Percentiles rank a stretch among this genome's conserved stretches.
phyloP scores from a whole-genome alignment of 805 yeast genomes.

The Limtongozyma cylindracea region DNA sequence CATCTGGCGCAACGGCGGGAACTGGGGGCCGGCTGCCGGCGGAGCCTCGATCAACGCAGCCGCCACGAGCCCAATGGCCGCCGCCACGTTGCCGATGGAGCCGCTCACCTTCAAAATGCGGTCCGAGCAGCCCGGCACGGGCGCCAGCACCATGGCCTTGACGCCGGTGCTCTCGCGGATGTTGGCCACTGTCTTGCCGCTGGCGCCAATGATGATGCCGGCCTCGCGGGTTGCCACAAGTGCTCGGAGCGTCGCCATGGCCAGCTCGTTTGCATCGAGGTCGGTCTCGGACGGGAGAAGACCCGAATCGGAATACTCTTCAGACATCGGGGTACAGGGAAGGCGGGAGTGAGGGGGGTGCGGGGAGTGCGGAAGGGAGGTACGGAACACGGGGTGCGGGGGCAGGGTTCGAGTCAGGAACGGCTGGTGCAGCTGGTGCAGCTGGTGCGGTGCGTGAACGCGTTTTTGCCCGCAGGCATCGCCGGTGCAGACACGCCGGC shows the following conservation, averaged over 20 bases:
- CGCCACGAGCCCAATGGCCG: slow-evolving; percentile 47
- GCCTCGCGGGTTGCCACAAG: slow-evolving; percentile 70
- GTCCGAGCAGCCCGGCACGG: slow-evolving; percentile 59
- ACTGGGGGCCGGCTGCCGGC: slow-evolving; percentile 33
- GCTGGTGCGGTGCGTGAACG: too few relatives aligned
- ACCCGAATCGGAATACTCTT: too few relatives aligned
- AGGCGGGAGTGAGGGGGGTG: too few relatives aligned
- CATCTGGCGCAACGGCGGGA: slow-evolving; percentile 22
- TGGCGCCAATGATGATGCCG: slow-evolving; percentile 74
- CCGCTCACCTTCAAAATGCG: slow-evolving; percentile 66
- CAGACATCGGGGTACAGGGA: too few relatives aligned
- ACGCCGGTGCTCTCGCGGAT: slow-evolving; percentile 55
- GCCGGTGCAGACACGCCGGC: too few relatives aligned
- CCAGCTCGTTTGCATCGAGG: too few relatives aligned
- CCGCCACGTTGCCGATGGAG: slow-evolving; percentile 36
- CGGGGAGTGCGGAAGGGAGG: too few relatives aligned
- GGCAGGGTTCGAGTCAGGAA: too few relatives aligned
- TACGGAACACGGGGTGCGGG: too few relatives aligned
- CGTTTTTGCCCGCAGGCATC: too few relatives aligned
- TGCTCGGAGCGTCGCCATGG: slow-evolving; percentile 21
- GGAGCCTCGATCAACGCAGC: slow-evolving; percentile 27
- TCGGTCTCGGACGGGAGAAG: too few relatives aligned
- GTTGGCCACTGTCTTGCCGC: slow-evolving; percentile 53
- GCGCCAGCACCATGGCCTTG: slow-evolving; percentile 70
- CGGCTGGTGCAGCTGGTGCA: too few relatives aligned